Evolutionary conservation across 129 eudicot genomes (phyloP), one percentile per base, ranked within the genome.

Genomic region (Flaveria bidentis): DNA sequence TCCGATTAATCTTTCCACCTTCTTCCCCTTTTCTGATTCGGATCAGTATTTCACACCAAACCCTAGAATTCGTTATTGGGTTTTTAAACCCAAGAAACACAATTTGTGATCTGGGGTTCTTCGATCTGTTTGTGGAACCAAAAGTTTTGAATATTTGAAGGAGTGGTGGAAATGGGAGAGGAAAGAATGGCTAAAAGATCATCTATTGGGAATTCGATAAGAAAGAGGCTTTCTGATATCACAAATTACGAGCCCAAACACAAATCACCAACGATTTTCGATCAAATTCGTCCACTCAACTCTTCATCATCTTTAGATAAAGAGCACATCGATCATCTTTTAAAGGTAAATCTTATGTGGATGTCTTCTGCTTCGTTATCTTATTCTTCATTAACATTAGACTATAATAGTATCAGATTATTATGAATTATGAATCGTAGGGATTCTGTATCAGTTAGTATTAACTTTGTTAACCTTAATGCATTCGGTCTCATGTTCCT

Each of bases 181-280:
- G 87, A 83, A 58, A 88, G 46, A 76, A 84, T 87, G 87, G 87
- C 82, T 20, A 88, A 81, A 84, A 85, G 86, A 56, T 83, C 95
- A 49, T 88, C 90, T 45, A 83, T 88, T 22, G 97, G 92, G 42
- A 88, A 60, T 57, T 80, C 85, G 26, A 81, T 87, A 58, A 84
- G 85, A 75, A 89, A 85, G 85, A 82, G 83, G 82, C 87, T 92
- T 16, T 87, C 97, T 6, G 97, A 92, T 58, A 87, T 92, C 36
- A 89, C 97, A 23, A 92, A 92, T 77, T 75, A 81, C 33, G 72
- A 77, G 69, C 82, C 89, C 17, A 88, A 85, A 44, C 77, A 74
- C 23, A 89, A 87, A 80, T 89, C 89, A 7, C 80, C 78, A 11
- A 33, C 87, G 2, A 26, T 17, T 25, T 51, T 58, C 26, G 49